These are phyloP conservation scores for Flaveria robusta DNA, from an alignment of 129 eudicot genomes.

Conservation along the genomic window DNA sequence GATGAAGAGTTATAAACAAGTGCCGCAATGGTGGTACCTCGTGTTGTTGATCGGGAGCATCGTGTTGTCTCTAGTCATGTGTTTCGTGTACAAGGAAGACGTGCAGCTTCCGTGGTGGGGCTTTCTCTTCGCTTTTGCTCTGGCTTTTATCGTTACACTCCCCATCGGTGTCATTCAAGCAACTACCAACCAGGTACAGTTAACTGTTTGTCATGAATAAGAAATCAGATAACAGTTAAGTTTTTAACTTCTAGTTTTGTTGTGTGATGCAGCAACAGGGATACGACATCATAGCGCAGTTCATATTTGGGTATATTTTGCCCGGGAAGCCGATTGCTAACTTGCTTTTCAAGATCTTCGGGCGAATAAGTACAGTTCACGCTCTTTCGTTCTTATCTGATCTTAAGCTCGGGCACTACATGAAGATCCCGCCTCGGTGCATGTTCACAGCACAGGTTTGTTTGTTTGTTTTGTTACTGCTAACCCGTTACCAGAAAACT, in stretches of 20 bases:
- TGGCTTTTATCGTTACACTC: slow-evolving; percentile 82
- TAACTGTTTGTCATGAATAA: not conserved
- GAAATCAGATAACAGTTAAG: not conserved
- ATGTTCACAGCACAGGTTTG: slow-evolving; percentile 89
- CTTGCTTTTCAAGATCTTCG: slow-evolving; percentile 90
- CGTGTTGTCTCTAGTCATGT: slow-evolving; percentile 66
- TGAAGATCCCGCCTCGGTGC: slow-evolving; percentile 95
- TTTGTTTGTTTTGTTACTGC: not conserved
- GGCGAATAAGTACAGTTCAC: slow-evolving; percentile 85
- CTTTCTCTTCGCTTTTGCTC: slow-evolving; percentile 76
- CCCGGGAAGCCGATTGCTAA: slow-evolving; percentile 97
- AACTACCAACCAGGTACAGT: slow-evolving; percentile 84
- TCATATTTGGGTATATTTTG: slow-evolving; percentile 79
- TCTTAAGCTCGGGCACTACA: slow-evolving; percentile 94
- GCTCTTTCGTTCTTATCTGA: slow-evolving; percentile 88
- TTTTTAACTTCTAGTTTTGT: not conserved
- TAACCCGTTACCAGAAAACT: not conserved
- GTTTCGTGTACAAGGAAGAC: slow-evolving; percentile 79
- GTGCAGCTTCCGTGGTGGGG: slow-evolving; percentile 99
- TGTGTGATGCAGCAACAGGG: slow-evolving; percentile 83
- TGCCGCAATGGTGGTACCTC: slow-evolving; percentile 96
- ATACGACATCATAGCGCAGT: slow-evolving; percentile 95
- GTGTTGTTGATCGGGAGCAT: slow-evolving; percentile 64
- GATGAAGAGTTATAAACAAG: slow-evolving; percentile 82
- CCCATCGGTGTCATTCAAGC: slow-evolving; percentile 99